phyloP scores from a whole-genome alignment of 2,329 filamentous ascomycete genomes.

The Dryadomyces quercivorus region DNA sequence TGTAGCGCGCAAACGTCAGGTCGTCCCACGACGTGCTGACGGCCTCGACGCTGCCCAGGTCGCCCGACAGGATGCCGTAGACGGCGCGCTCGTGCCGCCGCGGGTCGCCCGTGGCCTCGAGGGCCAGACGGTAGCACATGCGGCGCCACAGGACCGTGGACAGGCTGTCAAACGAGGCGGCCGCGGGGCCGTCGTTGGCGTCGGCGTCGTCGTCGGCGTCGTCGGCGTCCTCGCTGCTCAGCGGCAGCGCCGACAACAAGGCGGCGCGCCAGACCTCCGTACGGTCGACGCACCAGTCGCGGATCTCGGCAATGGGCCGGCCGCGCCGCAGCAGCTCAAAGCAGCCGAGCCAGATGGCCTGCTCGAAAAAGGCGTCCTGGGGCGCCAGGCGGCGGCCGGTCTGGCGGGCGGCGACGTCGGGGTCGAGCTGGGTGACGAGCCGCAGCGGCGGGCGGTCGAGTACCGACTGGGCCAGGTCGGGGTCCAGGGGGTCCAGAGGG shows the following conservation, averaged over 20 bases:
- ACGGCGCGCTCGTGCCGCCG: conserved; percentile 63
- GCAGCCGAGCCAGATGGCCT: conserved; percentile 84
- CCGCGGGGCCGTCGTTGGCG: conserved; percentile 29
- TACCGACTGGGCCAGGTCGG: conserved; percentile 42
- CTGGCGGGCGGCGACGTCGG: conserved; percentile 78
- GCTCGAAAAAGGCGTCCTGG: conserved; percentile 79
- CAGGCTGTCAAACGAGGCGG: conserved; percentile 27
- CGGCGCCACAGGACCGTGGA: conserved; percentile 60
- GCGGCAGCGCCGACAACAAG: conserved; percentile 62
- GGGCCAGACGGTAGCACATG: conserved; percentile 61
- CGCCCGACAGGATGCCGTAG: conserved; percentile 81
- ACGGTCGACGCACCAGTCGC: conserved; percentile 74
- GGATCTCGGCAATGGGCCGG: conserved; percentile 59
- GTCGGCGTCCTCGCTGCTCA: conserved; percentile 30
- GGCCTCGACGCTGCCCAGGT: conserved; percentile 59
- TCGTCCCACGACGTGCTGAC: conserved; percentile 39
- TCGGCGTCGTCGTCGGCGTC: conserved; percentile 30
- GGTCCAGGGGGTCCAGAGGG: conserved; percentile 49
- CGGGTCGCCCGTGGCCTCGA: conserved; percentile 52
- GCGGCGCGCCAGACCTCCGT: conserved; percentile 85
- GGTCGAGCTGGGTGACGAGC: conserved; percentile 78
- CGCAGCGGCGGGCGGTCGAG: conserved; percentile 44
- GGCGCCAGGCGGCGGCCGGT: conserved; percentile 56
- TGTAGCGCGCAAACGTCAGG: conserved; percentile 14
- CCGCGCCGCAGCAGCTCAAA: conserved; percentile 87